Evolutionary conservation across 108 stramenopile species (phyloP).

Genomic region (Phaeodactylum tricornutum): DNA sequence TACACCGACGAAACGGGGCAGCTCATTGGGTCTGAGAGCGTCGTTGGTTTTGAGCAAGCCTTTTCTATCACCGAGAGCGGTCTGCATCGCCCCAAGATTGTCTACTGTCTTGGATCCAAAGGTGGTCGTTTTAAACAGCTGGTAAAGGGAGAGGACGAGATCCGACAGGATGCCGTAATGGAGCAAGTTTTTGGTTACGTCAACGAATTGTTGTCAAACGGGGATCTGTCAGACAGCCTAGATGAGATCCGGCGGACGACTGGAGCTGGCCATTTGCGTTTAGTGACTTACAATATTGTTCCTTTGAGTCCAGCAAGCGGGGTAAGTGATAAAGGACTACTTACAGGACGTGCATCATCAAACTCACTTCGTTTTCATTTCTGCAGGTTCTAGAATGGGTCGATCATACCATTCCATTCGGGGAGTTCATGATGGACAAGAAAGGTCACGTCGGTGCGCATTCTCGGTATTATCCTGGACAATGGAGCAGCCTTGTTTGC

Average conservation of each 20-base stretch:
- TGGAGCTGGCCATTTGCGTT: background rate
- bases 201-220: constrained; percentile 63
- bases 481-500: constrained; percentile 64
- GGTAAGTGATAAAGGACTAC: constrained; percentile 36
- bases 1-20: constrained; percentile 62
- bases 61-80: constrained; percentile 79
- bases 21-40: constrained; percentile 53
- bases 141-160: constrained; percentile 92
- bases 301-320: constrained; percentile 87
- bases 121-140: constrained; percentile 71
- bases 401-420: constrained; percentile 81
- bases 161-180: constrained; percentile 97
- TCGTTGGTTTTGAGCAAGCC: constrained; percentile 46
- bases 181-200: constrained; percentile 89
- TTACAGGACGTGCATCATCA: too few species aligned
- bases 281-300: constrained; percentile 81
- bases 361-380: background rate
- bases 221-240: too few species aligned
- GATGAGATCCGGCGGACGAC: too few species aligned
- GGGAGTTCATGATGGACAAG: constrained; percentile 29
- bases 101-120: constrained; percentile 66
- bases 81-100: constrained; percentile 82
- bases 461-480: constrained; percentile 74
- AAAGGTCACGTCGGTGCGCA: constrained; percentile 12
- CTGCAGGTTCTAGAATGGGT: constrained; percentile 86